Evolutionary conservation across 1,139 yeast species (phyloP).

Genomic region (Suhomyces taliae): DNA sequence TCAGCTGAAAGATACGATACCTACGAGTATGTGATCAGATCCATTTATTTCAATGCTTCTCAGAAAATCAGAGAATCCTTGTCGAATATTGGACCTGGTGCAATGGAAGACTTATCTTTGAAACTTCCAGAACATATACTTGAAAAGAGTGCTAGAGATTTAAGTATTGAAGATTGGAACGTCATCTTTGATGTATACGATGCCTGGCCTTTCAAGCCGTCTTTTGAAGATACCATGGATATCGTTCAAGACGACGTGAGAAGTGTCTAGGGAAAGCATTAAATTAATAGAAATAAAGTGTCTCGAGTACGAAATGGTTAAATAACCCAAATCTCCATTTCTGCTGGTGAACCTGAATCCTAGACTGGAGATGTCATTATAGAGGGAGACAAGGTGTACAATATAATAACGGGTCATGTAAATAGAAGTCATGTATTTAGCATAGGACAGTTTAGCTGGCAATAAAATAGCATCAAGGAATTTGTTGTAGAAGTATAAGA

Average conservation of each 20-base stretch:
- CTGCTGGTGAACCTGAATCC: too few relatives aligned
- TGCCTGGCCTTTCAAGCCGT: constrained; percentile 87
- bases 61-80: constrained; percentile 51
- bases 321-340: too few relatives aligned
- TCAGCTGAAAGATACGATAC: constrained; percentile 43
- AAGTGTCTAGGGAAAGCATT: constrained; percentile 8
- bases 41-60: constrained; percentile 56
- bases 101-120: constrained; percentile 55
- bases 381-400: too few relatives aligned
- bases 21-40: constrained; percentile 68
- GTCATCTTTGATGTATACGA: constrained; percentile 53
- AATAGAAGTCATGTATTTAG: too few relatives aligned
- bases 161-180: constrained; percentile 56
- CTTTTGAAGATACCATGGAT: constrained; percentile 23
- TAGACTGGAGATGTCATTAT: too few relatives aligned
- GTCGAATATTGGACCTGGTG: constrained; percentile 77
- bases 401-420: too few relatives aligned
- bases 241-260: constrained; percentile 21
- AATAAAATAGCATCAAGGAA: too few relatives aligned
- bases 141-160: constrained; percentile 46
- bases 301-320: too few relatives aligned
- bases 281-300: too few relatives aligned
- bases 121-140: constrained; percentile 38
- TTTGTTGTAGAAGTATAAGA: too few relatives aligned
- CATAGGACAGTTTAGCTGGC: too few relatives aligned